phyloP scores from a whole-genome alignment of 2,329 filamentous ascomycete species.

The Pseudogymnoascus sp. region DNA sequence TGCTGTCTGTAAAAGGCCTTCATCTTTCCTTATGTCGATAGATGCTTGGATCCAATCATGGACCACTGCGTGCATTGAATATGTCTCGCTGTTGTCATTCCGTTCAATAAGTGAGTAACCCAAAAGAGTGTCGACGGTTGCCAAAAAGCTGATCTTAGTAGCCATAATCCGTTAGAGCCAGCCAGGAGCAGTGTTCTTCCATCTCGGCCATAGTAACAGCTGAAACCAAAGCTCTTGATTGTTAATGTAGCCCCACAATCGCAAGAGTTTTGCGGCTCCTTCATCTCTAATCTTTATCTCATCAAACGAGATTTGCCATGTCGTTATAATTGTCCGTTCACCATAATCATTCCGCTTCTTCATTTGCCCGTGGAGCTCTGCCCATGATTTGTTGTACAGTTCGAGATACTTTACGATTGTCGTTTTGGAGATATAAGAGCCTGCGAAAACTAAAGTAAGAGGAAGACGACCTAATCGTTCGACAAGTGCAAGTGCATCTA shows the following conservation, averaged over 20 bases:
- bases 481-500: conserved; percentile 13
- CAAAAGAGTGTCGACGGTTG: conserved; percentile 19
- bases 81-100: conserved; percentile 23
- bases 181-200: conserved; percentile 11
- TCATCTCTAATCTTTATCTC: conserved; percentile 27
- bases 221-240: conserved; percentile 39
- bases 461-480: conserved; percentile 36
- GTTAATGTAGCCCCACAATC: conserved; percentile 37
- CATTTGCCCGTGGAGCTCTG: conserved; percentile 26
- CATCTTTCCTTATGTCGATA: conserved; percentile 10
- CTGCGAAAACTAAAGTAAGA: conserved; percentile 39
- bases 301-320: conserved; percentile 34
- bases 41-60: conserved; percentile 16
- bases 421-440: conserved; percentile 35
- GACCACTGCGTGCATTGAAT: conserved; percentile 25
- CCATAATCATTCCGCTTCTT: conserved; percentile 29
- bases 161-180: conserved; percentile 19
- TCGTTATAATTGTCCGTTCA: conserved; percentile 28
- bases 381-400: conserved; percentile 34
- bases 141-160: conserved; percentile 20
- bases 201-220: conserved; percentile 26
- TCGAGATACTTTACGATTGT: conserved; percentile 34
- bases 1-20: conserved; percentile 14
- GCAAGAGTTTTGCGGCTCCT: conserved; percentile 30
- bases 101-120: conserved; percentile 23